These are phyloP conservation scores for Cercospora sojina DNA, from an alignment of 2,329 filamentous ascomycete genomes.

Conservation along the genomic window DNA sequence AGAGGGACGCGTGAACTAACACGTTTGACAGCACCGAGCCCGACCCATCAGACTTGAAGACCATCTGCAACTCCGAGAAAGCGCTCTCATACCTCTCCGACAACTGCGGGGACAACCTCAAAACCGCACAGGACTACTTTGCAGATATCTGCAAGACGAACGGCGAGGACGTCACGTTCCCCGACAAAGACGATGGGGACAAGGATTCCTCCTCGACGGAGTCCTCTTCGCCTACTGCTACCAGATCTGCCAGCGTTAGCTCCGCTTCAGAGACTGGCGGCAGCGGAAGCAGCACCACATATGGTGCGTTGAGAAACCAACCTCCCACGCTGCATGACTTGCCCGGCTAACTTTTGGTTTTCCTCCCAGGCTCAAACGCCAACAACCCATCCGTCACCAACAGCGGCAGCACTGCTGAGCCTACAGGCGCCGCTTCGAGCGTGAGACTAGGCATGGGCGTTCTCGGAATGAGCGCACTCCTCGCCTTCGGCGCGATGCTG, in stretches of 20 bases:
- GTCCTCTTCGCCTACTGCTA: constrained; percentile 16
- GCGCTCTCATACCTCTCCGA: constrained; percentile 33
- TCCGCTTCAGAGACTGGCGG: constrained; percentile 12
- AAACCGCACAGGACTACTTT: constrained; percentile 36
- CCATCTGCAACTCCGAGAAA: constrained; percentile 35
- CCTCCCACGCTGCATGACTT: not conserved
- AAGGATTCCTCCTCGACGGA: constrained; percentile 6
- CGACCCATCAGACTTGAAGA: constrained; percentile 37
- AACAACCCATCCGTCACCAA: constrained; percentile 16
- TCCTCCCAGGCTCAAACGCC: not conserved
- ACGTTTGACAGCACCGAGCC: constrained; percentile 31
- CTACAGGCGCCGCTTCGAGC: constrained; percentile 26
- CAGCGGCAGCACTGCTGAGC: constrained; percentile 10
- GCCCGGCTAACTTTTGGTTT: not conserved
- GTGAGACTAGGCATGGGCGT: constrained; percentile 29
- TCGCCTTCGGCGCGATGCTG: constrained; percentile 32
- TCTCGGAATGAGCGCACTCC: constrained; percentile 28
- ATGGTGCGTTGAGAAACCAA: constrained; percentile 7
- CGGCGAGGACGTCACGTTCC: constrained; percentile 31
- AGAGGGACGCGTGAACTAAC: not conserved
- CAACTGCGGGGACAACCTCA: constrained; percentile 34
- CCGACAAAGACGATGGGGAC: not conserved
- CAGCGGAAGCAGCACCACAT: constrained; percentile 11
- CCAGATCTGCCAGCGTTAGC: constrained; percentile 18
- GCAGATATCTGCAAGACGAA: constrained; percentile 35